phyloP scores from a whole-genome alignment of 129 eudicot species.

The Ambrosia trifida region DNA sequence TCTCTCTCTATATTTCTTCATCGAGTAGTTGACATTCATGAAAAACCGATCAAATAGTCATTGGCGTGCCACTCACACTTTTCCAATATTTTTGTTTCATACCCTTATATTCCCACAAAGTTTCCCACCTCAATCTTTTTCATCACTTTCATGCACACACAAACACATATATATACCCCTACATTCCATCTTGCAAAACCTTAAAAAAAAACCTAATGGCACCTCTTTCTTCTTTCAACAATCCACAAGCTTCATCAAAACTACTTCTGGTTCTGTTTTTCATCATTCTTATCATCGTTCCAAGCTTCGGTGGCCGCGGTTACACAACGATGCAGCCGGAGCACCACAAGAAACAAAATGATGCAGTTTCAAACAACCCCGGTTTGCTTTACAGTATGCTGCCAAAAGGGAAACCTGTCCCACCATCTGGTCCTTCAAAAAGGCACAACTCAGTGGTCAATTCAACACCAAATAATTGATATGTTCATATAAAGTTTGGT shows the following conservation, averaged over 20 bases:
- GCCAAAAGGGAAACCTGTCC: slow-evolving; percentile 60
- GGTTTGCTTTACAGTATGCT: slow-evolving; percentile 38
- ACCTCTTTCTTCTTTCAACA: slow-evolving; percentile 15
- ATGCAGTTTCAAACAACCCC: slow-evolving; percentile 13
- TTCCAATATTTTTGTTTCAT: slow-evolving; percentile 27
- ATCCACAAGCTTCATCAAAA: slow-evolving; percentile 12
- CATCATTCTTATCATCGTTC: slow-evolving; percentile 25
- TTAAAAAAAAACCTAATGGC: slow-evolving; percentile 15
- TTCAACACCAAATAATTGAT: slow-evolving; percentile 31
- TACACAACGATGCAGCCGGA: slow-evolving; percentile 23
- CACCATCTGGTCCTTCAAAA: slow-evolving; percentile 83
- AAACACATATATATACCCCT: background rate
- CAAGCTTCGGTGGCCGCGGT: slow-evolving; percentile 43
- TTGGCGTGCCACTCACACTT: slow-evolving; percentile 46
- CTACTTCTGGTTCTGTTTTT: slow-evolving; percentile 24
- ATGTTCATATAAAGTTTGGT: background rate
- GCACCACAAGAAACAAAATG: slow-evolving; percentile 20
- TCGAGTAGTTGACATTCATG: slow-evolving; percentile 37
- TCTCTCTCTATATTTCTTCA: slow-evolving; percentile 12
- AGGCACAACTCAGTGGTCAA: slow-evolving; percentile 60
- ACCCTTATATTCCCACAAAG: slow-evolving; percentile 30
- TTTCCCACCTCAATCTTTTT: background rate
- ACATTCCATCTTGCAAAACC: background rate
- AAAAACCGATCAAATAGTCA: slow-evolving; percentile 21
- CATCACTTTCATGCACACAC: background rate